Base-by-base conservation (phyloP, 257 asterid genomes). In the Ophiorrhiza pumila region DNA sequence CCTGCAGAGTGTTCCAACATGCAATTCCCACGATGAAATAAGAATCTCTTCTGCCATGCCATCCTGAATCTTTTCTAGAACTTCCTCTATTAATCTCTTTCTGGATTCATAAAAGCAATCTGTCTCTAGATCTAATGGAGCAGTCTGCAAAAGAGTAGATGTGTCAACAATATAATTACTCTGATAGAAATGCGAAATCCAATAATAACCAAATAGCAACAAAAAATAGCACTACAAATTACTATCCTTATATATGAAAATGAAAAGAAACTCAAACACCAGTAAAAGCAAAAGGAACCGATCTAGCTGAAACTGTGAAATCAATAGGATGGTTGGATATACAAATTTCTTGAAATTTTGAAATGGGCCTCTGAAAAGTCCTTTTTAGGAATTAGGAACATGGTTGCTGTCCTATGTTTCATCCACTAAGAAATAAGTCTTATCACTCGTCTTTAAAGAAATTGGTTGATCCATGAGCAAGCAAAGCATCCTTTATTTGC, bases 41-140 rank as follows among this genome's bases (percentile, higher is more conserved):
- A 94, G 88, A 49, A 92, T 85, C 82, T 94, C 99, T 73, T 91
- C 99, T 2, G 86, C 92, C 93, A 87, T 85, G 72, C 96, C 96
- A 8, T 85, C 89, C 71, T 73, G 65, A 39, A 94, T 90, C 82
- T 85, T 86, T 52, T 83, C 81, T 78, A 91, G 80, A 50, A 75
- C 87, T 35, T 83, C 74, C 86, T 94, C 99, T 73, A 90, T 72
- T 49, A 87, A 86, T 76, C 62, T 71, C 84, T 82, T 87, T 77
- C 99, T 77, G 66, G 74, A 73, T 72, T 80, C 95, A 49, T 94
- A 94, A 81, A 94, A 94, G 86, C 86, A 78, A 59, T 91, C 97
- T 0, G 96, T 84, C 63, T 86, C 96, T 49, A 94, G 89, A 86
- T 94, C 99, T 86, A 91, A 85, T 0, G 99, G 99, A 34, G 97